A percentile compares a stretch with the other conserved stretches of the same genome.
These are phyloP conservation scores for Phoma sp. DNA, from an alignment of 2,329 filamentous ascomycete genomes.

Conservation along the genomic window DNA sequence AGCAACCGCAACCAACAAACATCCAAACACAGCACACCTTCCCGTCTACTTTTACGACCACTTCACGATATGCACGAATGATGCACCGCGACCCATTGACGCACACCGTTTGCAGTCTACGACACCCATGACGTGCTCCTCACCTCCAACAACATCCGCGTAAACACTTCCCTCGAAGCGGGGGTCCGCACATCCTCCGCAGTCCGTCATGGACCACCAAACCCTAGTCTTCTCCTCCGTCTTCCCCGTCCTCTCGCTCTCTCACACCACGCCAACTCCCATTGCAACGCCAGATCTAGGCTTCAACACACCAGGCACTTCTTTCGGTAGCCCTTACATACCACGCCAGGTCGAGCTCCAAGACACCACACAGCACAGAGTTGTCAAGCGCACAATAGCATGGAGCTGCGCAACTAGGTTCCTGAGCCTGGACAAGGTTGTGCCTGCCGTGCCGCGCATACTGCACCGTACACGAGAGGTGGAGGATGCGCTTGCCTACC, in stretches of 20 bases:
- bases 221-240: conserved; percentile 54
- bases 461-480: conserved; percentile 38
- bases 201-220: conserved; percentile 41
- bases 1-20: conserved; percentile 16
- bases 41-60: neutral
- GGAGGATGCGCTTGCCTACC: conserved; percentile 46
- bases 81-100: neutral
- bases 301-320: conserved; percentile 47
- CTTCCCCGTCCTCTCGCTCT: conserved; percentile 52
- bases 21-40: neutral
- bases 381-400: conserved; percentile 49
- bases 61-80: neutral
- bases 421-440: conserved; percentile 45
- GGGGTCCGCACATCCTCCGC: conserved; percentile 29
- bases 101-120: neutral
- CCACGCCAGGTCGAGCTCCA: conserved; percentile 41
- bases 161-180: conserved; percentile 24
- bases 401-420: conserved; percentile 58
- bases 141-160: neutral
- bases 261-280: conserved; percentile 54
- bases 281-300: conserved; percentile 54
- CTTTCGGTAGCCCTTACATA: conserved; percentile 50
- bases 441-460: conserved; percentile 26
- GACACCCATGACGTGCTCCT: neutral
- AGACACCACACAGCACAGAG: conserved; percentile 44